Evolutionary conservation across 2,329 filamentous ascomycete genomes (phyloP), one percentile per base, ranked within the genome.

Genomic region (Lecanicillium sp.): DNA sequence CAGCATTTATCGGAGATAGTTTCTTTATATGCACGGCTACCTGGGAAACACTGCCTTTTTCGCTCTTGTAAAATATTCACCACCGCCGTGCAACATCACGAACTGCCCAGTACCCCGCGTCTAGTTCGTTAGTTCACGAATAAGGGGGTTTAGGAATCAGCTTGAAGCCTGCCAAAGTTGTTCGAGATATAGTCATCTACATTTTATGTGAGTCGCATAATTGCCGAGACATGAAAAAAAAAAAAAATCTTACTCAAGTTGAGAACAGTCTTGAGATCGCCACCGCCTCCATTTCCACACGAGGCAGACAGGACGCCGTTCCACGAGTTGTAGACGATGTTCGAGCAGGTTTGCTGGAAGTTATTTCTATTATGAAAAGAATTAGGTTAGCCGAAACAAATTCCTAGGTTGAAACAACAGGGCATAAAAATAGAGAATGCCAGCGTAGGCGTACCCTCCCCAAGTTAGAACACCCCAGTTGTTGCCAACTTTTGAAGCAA

Each of bases 291-390:
- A 17, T 47, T 27, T 26, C 44, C 44, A 12, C 44, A 47, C 26
- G 35, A 36, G 26, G 44, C 44, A 14, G 44, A 47, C 8, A 47
- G 14, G 9, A 47, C 44, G 26, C 44, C 44, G 27, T 47, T 47
- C 44, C 44, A 40, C 14, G 35, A 39, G 44, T 47, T 47, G 44
- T 47, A 47, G 1, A 32, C 20, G 26, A 47, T 33, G 12, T 47
- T 36, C 5, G 17, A 24, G 33, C 44, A 47, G n/a, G 26, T 39
- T 9, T 40, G 15, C n/a, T 39, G 44, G 26, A 47, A 47, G 15
- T 14, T 8, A 19, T 33, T 14, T 26, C 44, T 39, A 10, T 23
- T n/a, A n/a, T n/a, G n/a, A n/a, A n/a, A n/a, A n/a, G n/a, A n/a
- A n/a, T n/a, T n/a, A n/a, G n/a, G n/a, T n/a, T n/a, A n/a, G n/a